A percentile compares a stretch with the other conserved stretches of the same genome.
Evolutionary conservation across 306 rosid species (phyloP).

Genomic region (Rosa persica): DNA sequence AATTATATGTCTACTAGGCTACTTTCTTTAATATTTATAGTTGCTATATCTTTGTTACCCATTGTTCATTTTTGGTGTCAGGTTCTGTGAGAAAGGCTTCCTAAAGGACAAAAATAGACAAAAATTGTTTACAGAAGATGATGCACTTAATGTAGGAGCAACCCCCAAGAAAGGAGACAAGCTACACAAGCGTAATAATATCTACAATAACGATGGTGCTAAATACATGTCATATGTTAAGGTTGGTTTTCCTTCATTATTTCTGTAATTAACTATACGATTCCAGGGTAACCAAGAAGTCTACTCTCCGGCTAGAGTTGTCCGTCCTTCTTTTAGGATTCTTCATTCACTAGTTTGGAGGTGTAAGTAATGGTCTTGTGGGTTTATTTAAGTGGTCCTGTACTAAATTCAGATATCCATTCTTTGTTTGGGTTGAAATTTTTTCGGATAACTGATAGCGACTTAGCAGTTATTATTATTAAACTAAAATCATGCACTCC

Average conservation of each 20-base stretch:
- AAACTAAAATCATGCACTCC: not conserved
- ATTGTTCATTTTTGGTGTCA: conserved; percentile 33
- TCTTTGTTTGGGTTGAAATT: not conserved
- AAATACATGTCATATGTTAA: conserved; percentile 93
- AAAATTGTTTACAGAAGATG: conserved; percentile 43
- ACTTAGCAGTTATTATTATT: not conserved
- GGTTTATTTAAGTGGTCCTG: not conserved
- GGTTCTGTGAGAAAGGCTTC: conserved; percentile 50
- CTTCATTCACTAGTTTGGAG: conserved; percentile 5
- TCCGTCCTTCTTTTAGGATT: conserved; percentile 1
- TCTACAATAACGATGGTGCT: conserved; percentile 58
- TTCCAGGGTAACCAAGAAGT: conserved; percentile 12
- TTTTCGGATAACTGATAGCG: not conserved
- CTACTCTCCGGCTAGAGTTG: conserved; percentile 15
- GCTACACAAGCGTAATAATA: conserved; percentile 42
- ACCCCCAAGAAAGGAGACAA: conserved; percentile 58
- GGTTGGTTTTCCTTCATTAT: conserved; percentile 47
- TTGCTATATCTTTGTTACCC: not conserved
- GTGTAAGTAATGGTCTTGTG: not conserved
- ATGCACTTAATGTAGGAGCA: conserved; percentile 39
- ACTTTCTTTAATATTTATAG: conserved; percentile 4
- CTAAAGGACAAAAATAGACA: conserved; percentile 48
- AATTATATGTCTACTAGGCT: not conserved
- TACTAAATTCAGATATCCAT: not conserved
- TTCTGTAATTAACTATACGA: conserved; percentile 8